A percentile compares a stretch with the other conserved stretches of the same genome.
Conservation (phyloP, 1,284 basidiomycete genomes). For the Apiotrichum siamense region DNA sequence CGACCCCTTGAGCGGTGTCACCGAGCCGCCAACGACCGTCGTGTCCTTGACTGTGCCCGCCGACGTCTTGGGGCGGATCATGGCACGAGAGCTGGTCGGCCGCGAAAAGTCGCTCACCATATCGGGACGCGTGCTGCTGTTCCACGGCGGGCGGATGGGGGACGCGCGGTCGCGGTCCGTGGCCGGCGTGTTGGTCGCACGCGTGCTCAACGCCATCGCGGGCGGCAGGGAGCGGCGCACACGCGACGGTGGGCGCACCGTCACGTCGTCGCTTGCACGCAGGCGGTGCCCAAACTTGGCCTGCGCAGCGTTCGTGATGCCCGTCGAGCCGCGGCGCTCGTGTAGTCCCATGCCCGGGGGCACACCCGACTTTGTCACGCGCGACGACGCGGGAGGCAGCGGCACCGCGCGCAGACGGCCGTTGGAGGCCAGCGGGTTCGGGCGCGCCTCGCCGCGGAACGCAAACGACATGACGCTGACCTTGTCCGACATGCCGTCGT, state of each 20-base stretch:
- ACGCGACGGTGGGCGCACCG: slow-evolving; percentile 14
- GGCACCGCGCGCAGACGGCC: neutral
- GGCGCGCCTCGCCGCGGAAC: slow-evolving; percentile 24
- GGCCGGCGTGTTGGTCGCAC: neutral
- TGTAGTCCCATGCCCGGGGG: neutral
- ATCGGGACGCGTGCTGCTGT: slow-evolving; percentile 3
- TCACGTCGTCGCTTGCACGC: slow-evolving; percentile 19
- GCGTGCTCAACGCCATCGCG: slow-evolving; percentile 15
- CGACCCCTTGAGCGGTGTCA: no score
- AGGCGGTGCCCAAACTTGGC: slow-evolving; percentile 43
- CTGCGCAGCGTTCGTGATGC: slow-evolving; percentile 25
- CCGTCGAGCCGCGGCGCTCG: slow-evolving; percentile 17
- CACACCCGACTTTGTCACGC: neutral
- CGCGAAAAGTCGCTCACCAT: neutral
- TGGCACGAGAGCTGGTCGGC: neutral
- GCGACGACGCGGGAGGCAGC: neutral
- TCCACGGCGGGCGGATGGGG: slow-evolving; percentile 7
- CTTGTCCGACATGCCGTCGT: slow-evolving; percentile 23
- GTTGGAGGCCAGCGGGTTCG: neutral
- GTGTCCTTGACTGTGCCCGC: neutral
- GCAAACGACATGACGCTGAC: slow-evolving; percentile 40
- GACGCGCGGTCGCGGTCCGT: neutral
- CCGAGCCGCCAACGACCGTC: neutral
- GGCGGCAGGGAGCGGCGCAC: slow-evolving; percentile 24
- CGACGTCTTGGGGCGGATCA: slow-evolving; percentile 2